Conservation (phyloP, 768 basidiomycete species). For the Suillus variegatus region DNA sequence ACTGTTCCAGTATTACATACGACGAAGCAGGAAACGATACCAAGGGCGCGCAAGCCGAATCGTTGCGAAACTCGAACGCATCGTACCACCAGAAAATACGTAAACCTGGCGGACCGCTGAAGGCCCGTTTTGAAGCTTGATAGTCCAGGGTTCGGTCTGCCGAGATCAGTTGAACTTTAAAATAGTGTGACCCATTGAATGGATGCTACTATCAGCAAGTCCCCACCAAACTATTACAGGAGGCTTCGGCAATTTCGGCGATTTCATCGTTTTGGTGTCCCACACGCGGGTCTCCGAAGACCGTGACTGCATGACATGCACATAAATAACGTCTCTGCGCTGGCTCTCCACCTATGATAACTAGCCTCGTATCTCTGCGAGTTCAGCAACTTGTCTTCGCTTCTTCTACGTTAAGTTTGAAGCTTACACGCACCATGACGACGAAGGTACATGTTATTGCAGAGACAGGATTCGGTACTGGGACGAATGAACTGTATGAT, state of each 20-base stretch:
- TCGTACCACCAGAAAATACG: too few species aligned
- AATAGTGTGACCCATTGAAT: not conserved
- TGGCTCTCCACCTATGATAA: constrained; percentile 1
- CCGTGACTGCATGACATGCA: not conserved
- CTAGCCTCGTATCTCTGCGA: not conserved
- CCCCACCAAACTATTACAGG: too few species aligned
- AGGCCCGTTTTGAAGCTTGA: not conserved
- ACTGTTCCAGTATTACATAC: not conserved
- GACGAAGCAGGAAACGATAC: not conserved
- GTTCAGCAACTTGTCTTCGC: not conserved
- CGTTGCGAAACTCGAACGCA: too few species aligned
- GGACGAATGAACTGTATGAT: constrained; percentile 85
- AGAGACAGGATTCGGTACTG: constrained; percentile 70
- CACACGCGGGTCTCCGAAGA: constrained; percentile 1
- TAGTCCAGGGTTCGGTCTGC: too few species aligned
- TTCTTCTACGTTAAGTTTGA: not conserved
- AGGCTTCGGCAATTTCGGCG: constrained; percentile 1
- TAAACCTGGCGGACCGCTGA: not conserved
- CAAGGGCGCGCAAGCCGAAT: too few species aligned
- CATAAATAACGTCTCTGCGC: not conserved
- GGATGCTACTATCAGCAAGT: too few species aligned
- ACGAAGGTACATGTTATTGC: constrained; percentile 63
- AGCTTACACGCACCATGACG: constrained; percentile 25
- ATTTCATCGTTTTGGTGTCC: not conserved
- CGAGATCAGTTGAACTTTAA: too few species aligned